These are phyloP conservation scores for Ganoderma resinaceum DNA, from an alignment of 1,284 basidiomycete species.

Conservation along the genomic window DNA sequence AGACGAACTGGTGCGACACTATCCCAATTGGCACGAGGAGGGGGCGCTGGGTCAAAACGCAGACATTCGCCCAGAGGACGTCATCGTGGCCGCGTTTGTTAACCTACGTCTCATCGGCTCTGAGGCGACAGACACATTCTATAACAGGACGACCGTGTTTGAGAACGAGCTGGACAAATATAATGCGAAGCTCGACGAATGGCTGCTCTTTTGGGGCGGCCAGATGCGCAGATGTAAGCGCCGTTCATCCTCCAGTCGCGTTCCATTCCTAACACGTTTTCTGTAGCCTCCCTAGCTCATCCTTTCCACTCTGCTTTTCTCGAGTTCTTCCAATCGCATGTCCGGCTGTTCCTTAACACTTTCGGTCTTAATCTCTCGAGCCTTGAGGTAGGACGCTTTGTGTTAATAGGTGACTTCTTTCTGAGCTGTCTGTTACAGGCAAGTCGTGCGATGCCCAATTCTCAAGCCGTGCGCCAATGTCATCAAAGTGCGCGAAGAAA, in stretches of 20 bases:
- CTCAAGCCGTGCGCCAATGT: constrained; percentile 74
- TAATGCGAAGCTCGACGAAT: constrained; percentile 72
- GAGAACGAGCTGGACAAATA: constrained; percentile 73
- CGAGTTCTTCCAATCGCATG: constrained; percentile 76
- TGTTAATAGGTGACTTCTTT: constrained; percentile 13
- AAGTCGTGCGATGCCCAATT: constrained; percentile 58
- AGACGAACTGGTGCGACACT: constrained; percentile 74
- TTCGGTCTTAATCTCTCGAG: constrained; percentile 75
- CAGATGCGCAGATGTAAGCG: constrained; percentile 72
- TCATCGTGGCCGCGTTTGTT: constrained; percentile 78
- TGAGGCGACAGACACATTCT: constrained; percentile 78
- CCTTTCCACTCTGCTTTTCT: constrained; percentile 79
- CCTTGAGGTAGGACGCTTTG: constrained; percentile 51
- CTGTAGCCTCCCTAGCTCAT: constrained; percentile 57
- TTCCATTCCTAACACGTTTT: neutral
- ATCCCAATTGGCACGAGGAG: constrained; percentile 72
- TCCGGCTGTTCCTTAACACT: constrained; percentile 81
- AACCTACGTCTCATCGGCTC: constrained; percentile 78
- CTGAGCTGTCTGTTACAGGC: constrained; percentile 43
- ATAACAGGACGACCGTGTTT: constrained; percentile 66
- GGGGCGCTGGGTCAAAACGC: constrained; percentile 43
- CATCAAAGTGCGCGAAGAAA: constrained; percentile 74
- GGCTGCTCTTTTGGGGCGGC: constrained; percentile 70
- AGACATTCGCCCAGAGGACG: constrained; percentile 75
- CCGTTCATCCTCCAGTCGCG: neutral